Evolutionary conservation across 176 grass and related monocot genomes (phyloP).

Genomic region (Carex pumila): DNA sequence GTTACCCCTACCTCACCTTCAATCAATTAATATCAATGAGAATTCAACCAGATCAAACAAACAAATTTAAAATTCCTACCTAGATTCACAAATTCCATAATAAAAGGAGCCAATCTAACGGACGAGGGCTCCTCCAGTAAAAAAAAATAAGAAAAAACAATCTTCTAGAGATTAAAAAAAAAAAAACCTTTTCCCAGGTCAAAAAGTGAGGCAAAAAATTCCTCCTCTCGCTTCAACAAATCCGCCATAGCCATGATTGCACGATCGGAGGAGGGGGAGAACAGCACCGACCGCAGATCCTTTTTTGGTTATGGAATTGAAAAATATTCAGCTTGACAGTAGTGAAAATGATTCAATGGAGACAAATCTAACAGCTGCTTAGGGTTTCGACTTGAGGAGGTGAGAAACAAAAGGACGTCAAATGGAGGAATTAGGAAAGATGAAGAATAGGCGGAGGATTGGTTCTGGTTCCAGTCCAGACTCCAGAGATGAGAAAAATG

Average conservation of each 20-base stretch:
- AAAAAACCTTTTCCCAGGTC: constrained; percentile 50
- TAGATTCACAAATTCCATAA: not conserved
- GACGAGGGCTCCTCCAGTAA: not conserved
- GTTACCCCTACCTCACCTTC: constrained; percentile 34
- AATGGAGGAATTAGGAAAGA: not conserved
- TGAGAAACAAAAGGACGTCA: not conserved
- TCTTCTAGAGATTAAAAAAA: not conserved
- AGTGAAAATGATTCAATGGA: not conserved
- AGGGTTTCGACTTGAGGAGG: not conserved
- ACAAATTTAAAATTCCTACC: not conserved
- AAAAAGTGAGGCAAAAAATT: constrained; percentile 60
- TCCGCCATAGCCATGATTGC: constrained; percentile 64
- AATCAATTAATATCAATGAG: not conserved
- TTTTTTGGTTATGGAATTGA: not conserved
- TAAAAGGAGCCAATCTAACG: not conserved
- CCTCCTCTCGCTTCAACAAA: constrained; percentile 64
- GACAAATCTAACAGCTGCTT: not conserved
- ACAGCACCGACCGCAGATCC: not conserved
- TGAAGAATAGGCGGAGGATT: not conserved
- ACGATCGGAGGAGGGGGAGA: not conserved
- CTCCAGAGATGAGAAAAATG: not conserved
- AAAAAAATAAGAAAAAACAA: not conserved
- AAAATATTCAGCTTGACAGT: not conserved
- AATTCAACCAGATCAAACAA: not conserved
- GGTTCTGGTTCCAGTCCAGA: not conserved